Evolutionary conservation across 2,329 filamentous ascomycete genomes (phyloP).

Genomic region (Trichoderma arundinaceum): DNA sequence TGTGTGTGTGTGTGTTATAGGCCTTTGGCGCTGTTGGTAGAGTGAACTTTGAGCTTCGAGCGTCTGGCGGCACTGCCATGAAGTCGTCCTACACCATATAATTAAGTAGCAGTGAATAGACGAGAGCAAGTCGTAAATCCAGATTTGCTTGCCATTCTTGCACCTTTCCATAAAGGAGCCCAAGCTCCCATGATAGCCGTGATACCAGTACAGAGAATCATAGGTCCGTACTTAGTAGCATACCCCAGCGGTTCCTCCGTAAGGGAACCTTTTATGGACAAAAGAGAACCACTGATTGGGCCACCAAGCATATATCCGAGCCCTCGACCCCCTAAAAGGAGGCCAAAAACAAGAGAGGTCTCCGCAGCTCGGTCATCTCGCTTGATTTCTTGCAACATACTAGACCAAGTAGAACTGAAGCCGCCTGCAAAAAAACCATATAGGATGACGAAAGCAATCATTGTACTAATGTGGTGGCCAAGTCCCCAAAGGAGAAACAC

Average conservation of each 20-base stretch:
- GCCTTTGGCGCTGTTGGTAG: too few relatives aligned
- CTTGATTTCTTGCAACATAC: conserved; percentile 54
- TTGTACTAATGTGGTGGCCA: conserved; percentile 55
- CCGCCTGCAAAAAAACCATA: conserved; percentile 71
- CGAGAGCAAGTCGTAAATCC: not conserved
- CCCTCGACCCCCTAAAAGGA: conserved; percentile 63
- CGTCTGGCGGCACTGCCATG: too few relatives aligned
- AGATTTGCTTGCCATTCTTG: not conserved
- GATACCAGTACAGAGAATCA: conserved; percentile 43
- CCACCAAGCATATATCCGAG: conserved; percentile 65
- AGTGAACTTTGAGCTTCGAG: too few relatives aligned
- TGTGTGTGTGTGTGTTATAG: too few relatives aligned
- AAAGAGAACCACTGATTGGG: conserved; percentile 55
- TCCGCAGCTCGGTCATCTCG: conserved; percentile 42
- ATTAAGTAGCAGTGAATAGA: not conserved
- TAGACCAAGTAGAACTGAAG: conserved; percentile 67
- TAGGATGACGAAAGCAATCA: conserved; percentile 64
- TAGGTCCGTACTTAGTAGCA: conserved; percentile 42
- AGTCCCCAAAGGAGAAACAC: conserved; percentile 68
- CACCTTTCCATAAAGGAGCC: conserved; percentile 46
- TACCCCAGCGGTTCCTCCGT: conserved; percentile 41
- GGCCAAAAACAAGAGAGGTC: conserved; percentile 61
- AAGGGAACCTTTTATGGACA: conserved; percentile 37
- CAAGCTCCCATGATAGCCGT: conserved; percentile 43
- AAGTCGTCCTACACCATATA: too few relatives aligned